Evolutionary conservation across 345 rosid species (phyloP).

Genomic region (Syzygium grande): DNA sequence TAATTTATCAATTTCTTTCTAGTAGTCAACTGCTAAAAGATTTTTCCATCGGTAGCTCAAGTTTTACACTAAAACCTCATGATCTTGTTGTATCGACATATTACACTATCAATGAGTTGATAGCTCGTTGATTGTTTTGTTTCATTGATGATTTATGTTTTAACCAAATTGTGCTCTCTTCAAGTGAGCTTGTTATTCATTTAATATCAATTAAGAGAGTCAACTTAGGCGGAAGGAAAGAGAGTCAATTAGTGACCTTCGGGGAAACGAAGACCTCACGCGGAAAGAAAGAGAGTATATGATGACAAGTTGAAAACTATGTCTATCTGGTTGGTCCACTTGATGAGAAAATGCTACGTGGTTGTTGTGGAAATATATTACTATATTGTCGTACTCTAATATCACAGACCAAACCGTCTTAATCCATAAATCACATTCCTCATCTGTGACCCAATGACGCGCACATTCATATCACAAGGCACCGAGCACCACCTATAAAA

Average conservation of each 20-base stretch:
- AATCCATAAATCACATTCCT: no score
- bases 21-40: not conserved
- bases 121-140: not conserved
- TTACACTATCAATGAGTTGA: not conserved
- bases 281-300: not conserved
- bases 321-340: not conserved
- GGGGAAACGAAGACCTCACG: not conserved
- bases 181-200: not conserved
- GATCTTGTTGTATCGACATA: not conserved
- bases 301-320: not conserved
- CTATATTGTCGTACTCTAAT: not conserved
- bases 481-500: no score
- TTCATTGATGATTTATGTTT: not conserved
- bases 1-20: no score
- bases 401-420: not conserved
- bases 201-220: not conserved
- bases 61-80: fast-evolving
- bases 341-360: not conserved
- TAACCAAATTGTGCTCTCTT: not conserved
- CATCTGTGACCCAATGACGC: no score
- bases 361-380: not conserved
- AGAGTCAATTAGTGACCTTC: not conserved
- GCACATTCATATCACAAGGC: not conserved
- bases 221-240: not conserved
- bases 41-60: not conserved